Evolutionary conservation across 2,329 filamentous ascomycete genomes (phyloP).

Genomic region (Stagonosporopsis rhizophila): DNA sequence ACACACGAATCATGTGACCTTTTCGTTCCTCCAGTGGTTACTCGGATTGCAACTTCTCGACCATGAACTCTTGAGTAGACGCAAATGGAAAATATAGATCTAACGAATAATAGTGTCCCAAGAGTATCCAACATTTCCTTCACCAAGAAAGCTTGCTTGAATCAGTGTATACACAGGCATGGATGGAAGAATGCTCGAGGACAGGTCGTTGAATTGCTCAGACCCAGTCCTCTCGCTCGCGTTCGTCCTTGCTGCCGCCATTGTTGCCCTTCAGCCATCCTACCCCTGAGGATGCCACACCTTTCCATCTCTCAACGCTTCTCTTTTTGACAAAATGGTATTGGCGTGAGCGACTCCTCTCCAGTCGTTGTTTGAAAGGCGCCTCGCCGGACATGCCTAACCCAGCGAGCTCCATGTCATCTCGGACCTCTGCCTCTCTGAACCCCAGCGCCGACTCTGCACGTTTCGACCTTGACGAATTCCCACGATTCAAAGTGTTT

Average conservation of each 20-base stretch:
- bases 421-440: slow-evolving; percentile 46
- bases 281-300: slow-evolving; percentile 42
- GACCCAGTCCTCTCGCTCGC: slow-evolving; percentile 37
- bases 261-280: slow-evolving; percentile 46
- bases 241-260: slow-evolving; percentile 34
- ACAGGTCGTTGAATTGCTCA: slow-evolving; percentile 16
- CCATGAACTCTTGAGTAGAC: not conserved
- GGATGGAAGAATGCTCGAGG: not conserved
- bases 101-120: not conserved
- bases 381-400: slow-evolving; percentile 33
- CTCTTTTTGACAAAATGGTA: slow-evolving; percentile 44
- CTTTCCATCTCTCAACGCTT: slow-evolving; percentile 46
- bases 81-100: not conserved
- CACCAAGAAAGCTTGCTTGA: not conserved
- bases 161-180: not conserved
- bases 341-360: slow-evolving; percentile 42
- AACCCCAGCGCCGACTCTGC: slow-evolving; percentile 43
- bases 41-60: not conserved
- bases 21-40: not conserved
- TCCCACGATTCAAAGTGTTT: slow-evolving; percentile 26
- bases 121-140: not conserved
- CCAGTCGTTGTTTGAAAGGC: slow-evolving; percentile 41
- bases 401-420: slow-evolving; percentile 46
- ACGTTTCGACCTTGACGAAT: slow-evolving; percentile 32
- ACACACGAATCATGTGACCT: not conserved